Evolutionary conservation across 805 yeast genomes (phyloP).

Genomic region (Saccharomyces jurei): DNA sequence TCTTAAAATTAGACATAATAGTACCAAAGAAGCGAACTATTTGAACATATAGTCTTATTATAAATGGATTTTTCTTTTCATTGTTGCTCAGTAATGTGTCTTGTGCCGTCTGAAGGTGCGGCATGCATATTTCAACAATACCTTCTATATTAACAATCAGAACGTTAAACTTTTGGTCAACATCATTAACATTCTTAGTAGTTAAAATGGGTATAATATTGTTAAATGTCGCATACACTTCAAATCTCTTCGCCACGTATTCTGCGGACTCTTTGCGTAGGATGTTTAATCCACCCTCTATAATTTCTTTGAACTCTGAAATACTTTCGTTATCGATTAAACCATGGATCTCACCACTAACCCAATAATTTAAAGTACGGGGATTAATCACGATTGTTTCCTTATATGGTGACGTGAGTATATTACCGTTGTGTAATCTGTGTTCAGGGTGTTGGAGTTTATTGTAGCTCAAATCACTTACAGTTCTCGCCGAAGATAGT

Average conservation of each 20-base stretch:
- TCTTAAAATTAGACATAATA: slow-evolving; percentile 20
- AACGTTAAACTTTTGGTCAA: slow-evolving; percentile 13
- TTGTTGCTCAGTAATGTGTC: slow-evolving; percentile 7
- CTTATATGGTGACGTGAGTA: not conserved
- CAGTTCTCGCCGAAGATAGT: not conserved
- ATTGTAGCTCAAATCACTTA: not conserved
- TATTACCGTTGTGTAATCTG: not conserved
- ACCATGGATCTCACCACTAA: slow-evolving; percentile 24
- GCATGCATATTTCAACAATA: slow-evolving; percentile 9
- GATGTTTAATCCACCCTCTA: slow-evolving; percentile 22
- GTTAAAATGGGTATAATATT: slow-evolving; percentile 18
- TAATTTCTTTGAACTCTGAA: slow-evolving; percentile 16
- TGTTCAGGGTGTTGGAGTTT: not conserved
- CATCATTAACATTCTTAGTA: slow-evolving; percentile 3
- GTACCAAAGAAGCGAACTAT: slow-evolving; percentile 21
- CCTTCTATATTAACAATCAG: slow-evolving; percentile 14
- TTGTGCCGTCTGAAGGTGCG: slow-evolving; percentile 15
- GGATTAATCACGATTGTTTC: slow-evolving; percentile 5
- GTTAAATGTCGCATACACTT: slow-evolving; percentile 29
- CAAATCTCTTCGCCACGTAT: slow-evolving; percentile 14
- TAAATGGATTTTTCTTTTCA: slow-evolving; percentile 23
- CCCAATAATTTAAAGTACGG: slow-evolving; percentile 19
- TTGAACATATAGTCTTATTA: slow-evolving; percentile 25
- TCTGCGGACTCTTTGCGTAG: slow-evolving; percentile 5
- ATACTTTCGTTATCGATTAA: slow-evolving; percentile 13